Conservation (phyloP, 305 asterid genomes). For the Withania somnifera region DNA sequence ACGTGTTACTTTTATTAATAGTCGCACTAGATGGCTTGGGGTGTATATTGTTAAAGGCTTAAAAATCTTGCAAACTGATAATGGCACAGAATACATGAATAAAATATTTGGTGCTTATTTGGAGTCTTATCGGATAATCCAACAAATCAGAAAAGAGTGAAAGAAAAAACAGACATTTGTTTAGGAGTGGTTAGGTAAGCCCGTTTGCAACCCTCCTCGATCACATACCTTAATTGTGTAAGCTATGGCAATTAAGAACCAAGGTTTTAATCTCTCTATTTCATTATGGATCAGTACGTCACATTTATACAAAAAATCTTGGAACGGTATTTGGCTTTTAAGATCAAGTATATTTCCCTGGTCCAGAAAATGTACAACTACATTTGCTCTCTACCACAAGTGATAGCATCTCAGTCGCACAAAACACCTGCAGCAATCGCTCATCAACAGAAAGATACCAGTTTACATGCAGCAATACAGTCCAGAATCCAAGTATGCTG, state of each 20-base stretch:
- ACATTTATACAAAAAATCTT: background rate
- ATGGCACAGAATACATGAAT: background rate
- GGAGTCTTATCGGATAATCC: background rate
- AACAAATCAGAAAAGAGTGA: background rate
- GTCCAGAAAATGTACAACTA: background rate
- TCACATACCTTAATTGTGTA: background rate
- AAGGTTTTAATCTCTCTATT: background rate
- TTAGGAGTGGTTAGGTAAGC: background rate
- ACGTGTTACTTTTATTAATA: too few relatives aligned
- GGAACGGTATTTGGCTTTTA: background rate
- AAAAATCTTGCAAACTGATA: background rate
- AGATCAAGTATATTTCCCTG: background rate
- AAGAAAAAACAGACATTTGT: background rate
- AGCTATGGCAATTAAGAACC: background rate
- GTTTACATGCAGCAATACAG: slow-evolving; percentile 54
- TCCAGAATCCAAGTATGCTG: slow-evolving; percentile 91
- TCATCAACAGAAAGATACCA: slow-evolving; percentile 22
- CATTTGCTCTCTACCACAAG: background rate
- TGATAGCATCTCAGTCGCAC: background rate
- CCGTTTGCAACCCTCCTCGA: background rate
- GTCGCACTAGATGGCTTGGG: too few relatives aligned
- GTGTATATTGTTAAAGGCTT: too few relatives aligned
- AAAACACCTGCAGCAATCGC: background rate
- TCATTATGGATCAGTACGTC: background rate
- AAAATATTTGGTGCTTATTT: background rate